These are phyloP conservation scores for Cucumis melo DNA, from an alignment of 306 rosid genomes.

Conservation along the genomic window DNA sequence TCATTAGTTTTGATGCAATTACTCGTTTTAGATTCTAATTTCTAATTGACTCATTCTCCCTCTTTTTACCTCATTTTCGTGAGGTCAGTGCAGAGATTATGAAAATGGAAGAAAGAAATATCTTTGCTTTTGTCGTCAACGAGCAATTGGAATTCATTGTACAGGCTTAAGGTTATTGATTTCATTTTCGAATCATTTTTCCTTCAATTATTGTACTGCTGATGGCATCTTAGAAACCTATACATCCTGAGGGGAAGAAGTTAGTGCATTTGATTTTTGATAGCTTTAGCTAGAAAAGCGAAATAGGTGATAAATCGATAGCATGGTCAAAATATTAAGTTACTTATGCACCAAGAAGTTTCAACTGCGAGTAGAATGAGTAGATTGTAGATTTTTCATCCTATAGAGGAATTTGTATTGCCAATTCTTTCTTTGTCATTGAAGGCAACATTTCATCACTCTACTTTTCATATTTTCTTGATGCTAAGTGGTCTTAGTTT, in stretches of 20 bases:
- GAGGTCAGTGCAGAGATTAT: slow-evolving; percentile 20
- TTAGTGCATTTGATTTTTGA: background rate
- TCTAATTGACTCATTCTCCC: background rate
- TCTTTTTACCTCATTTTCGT: background rate
- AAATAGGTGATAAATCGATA: background rate
- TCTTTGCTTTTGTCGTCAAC: slow-evolving; percentile 18
- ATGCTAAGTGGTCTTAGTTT: background rate
- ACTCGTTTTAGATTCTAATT: background rate
- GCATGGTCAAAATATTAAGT: background rate
- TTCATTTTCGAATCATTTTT: background rate
- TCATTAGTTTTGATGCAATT: background rate
- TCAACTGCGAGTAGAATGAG: background rate
- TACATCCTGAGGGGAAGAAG: background rate
- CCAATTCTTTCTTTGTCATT: background rate
- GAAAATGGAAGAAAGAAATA: slow-evolving; percentile 21
- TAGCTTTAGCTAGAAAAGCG: background rate
- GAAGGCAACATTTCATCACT: background rate
- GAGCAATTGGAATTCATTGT: background rate
- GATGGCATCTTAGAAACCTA: background rate
- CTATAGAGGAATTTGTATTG: background rate
- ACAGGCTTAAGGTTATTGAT: background rate
- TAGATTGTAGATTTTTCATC: background rate
- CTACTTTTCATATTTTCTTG: background rate
- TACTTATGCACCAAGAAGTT: background rate
- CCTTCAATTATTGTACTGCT: background rate